Conservation (phyloP, 805 yeast species). For the Candida silvicultrix region DNA sequence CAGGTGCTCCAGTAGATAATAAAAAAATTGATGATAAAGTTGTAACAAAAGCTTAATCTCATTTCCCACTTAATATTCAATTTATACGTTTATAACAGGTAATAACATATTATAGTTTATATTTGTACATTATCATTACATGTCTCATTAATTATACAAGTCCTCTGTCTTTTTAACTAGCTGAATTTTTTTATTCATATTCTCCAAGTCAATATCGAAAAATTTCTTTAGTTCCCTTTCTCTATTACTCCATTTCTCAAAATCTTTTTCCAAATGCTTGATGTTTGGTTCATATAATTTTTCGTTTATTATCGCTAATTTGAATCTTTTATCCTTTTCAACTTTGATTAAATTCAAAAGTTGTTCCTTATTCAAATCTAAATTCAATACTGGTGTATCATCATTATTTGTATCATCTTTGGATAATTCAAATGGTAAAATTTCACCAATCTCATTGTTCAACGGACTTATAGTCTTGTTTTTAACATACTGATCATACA, state of each 20-base stretch:
- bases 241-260: constrained; percentile 15
- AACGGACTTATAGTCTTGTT: constrained; percentile 6
- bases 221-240: constrained; percentile 19
- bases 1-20: neutral
- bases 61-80: too few relatives aligned
- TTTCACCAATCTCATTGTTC: constrained; percentile 9
- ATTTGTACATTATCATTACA: too few relatives aligned
- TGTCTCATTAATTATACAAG: too few relatives aligned
- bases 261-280: constrained; percentile 6
- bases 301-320: constrained; percentile 13
- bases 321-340: constrained; percentile 16
- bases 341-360: constrained; percentile 10
- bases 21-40: neutral
- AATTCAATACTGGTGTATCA: neutral
- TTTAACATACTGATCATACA: constrained; percentile 11
- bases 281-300: constrained; percentile 13
- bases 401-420: constrained; percentile 6
- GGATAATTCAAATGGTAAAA: constrained; percentile 10
- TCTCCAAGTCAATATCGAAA: constrained; percentile 13
- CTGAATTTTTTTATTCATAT: constrained; percentile 14
- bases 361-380: constrained; percentile 11
- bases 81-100: too few relatives aligned
- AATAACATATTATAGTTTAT: too few relatives aligned
- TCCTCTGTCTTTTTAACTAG: constrained; percentile 3
- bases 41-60: neutral